Conservation (phyloP, 2,329 filamentous ascomycete species). For the Ophiostoma himal-ulmi region DNA sequence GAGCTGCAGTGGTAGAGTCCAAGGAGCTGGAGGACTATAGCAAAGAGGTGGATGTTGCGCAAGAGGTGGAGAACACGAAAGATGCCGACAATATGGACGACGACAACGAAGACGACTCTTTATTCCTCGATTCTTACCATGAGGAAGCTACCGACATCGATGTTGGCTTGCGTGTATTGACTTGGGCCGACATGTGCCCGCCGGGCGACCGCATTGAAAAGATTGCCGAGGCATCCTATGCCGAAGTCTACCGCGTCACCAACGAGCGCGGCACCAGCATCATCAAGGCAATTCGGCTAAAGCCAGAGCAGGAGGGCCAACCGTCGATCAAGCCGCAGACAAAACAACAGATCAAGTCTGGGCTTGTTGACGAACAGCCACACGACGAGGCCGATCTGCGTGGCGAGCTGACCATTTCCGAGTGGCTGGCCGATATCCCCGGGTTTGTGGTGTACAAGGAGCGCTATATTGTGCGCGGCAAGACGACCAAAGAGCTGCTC, state of each 20-base stretch:
- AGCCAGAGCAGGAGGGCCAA: constrained; percentile 27
- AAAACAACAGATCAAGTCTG: constrained; percentile 48
- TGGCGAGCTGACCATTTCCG: constrained; percentile 57
- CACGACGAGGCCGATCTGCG: constrained; percentile 50
- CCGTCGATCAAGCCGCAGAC: constrained; percentile 55
- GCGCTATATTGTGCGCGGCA: constrained; percentile 54
- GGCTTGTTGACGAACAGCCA: constrained; percentile 54
- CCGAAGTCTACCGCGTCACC: constrained; percentile 58
- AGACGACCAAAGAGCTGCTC: constrained; percentile 47
- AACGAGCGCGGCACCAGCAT: constrained; percentile 57
- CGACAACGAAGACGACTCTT: background rate
- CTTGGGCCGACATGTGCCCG: constrained; percentile 55
- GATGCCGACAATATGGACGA: background rate
- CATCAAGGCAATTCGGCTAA: constrained; percentile 57
- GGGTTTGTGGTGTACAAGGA: constrained; percentile 63
- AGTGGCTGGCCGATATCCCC: constrained; percentile 57
- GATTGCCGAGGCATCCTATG: constrained; percentile 62
- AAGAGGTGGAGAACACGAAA: background rate
- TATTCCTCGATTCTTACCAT: constrained; percentile 15
- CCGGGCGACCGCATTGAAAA: constrained; percentile 51
- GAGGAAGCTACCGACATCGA: constrained; percentile 27
- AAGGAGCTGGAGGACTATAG: background rate
- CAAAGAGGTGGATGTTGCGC: background rate
- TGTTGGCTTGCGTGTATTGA: constrained; percentile 39
- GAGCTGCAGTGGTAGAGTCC: background rate